phyloP scores from a whole-genome alignment of 352 stramenopile species.

The Pythium pyrilobum region DNA sequence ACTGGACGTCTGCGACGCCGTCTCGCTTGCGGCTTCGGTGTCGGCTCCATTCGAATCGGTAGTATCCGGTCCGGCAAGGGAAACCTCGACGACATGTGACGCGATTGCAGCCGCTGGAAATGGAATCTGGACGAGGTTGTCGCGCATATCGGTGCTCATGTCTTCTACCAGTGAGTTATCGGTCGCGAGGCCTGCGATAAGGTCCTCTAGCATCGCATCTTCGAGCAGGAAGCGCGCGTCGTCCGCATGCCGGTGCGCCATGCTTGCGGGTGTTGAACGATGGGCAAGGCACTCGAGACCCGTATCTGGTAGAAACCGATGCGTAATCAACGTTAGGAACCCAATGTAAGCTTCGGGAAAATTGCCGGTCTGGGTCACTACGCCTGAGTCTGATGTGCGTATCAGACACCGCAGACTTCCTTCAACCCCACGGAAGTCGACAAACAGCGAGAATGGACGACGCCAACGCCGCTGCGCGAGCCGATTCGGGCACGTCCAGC shows the following conservation, averaged over 20 bases:
- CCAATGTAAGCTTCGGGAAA: too few relatives aligned
- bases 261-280: background rate
- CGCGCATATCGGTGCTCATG: background rate
- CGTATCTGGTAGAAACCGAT: background rate
- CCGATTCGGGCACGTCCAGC: too few relatives aligned
- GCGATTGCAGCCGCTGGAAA: background rate
- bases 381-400: too few relatives aligned
- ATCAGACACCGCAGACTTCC: too few relatives aligned
- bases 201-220: slow-evolving; percentile 1
- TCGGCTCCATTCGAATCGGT: background rate
- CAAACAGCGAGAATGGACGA: too few relatives aligned
- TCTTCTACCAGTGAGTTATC: background rate
- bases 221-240: slow-evolving; percentile 1
- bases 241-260: background rate
- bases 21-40: slow-evolving; percentile 1
- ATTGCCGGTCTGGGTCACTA: too few relatives aligned
- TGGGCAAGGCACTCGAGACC: too few relatives aligned
- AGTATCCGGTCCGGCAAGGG: background rate
- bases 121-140: background rate
- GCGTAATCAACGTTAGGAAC: too few relatives aligned
- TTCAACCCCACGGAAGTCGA: too few relatives aligned
- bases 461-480: too few relatives aligned
- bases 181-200: background rate
- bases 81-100: background rate
- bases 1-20: slow-evolving; percentile 1